Conservation (phyloP, 2,329 filamentous ascomycete genomes). For the Venturia oleaginea region DNA sequence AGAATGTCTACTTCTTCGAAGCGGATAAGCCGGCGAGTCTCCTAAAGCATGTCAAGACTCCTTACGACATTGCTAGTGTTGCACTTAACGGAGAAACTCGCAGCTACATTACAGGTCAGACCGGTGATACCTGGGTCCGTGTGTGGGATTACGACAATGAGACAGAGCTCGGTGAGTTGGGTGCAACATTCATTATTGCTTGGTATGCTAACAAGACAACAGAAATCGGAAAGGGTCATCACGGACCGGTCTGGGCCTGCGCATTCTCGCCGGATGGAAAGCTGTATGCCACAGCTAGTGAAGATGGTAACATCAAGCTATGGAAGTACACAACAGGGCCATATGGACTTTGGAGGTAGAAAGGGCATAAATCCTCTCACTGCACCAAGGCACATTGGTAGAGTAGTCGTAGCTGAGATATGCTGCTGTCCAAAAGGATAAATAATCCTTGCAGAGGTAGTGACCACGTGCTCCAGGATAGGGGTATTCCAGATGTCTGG, state of each 20-base stretch:
- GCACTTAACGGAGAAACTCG: conserved; percentile 73
- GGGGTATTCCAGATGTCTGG: not conserved
- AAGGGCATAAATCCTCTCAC: not conserved
- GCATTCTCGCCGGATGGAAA: conserved; percentile 93
- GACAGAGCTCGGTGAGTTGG: conserved; percentile 56
- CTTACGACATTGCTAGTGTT: conserved; percentile 84
- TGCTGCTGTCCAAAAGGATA: not conserved
- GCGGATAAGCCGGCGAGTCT: conserved; percentile 57
- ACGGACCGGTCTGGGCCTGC: conserved; percentile 94
- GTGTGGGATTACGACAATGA: conserved; percentile 84
- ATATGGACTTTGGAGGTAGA: conserved; percentile 55
- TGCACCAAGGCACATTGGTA: not conserved
- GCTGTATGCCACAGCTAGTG: conserved; percentile 89
- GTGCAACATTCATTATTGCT: conserved; percentile 10
- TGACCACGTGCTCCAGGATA: not conserved
- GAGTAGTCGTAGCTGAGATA: not conserved
- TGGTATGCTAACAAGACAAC: conserved; percentile 18
- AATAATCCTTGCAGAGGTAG: not conserved
- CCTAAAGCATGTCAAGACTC: conserved; percentile 71
- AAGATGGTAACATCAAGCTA: conserved; percentile 95
- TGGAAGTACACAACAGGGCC: conserved; percentile 59
- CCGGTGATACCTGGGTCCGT: conserved; percentile 91
- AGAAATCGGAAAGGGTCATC: conserved; percentile 94
- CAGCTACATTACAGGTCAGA: conserved; percentile 82
- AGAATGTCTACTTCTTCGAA: conserved; percentile 87